phyloP scores from a whole-genome alignment of 192 early-diverging fungal genomes.

The Allomyces arbusculus region DNA sequence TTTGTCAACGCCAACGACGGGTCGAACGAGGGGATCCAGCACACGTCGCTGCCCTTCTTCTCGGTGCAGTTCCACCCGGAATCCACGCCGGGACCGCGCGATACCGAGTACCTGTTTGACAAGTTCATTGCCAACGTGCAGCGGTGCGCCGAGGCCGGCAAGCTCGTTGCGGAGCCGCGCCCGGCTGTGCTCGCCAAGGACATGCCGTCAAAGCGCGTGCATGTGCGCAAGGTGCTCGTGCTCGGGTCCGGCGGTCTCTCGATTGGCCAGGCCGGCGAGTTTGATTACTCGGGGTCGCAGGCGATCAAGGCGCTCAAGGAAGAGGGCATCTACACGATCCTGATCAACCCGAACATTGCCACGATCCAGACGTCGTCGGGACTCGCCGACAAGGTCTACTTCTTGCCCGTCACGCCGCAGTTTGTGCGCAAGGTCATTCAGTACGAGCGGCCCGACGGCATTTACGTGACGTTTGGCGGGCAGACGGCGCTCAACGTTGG shows the following conservation, averaged over 20 bases:
- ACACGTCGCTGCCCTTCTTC: conserved; percentile 76
- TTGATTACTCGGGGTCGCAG: conserved; percentile 93
- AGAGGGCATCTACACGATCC: conserved; percentile 86
- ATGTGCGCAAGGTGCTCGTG: conserved; percentile 54
- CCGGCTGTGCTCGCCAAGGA: conserved; percentile 15
- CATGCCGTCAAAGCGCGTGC: conserved; percentile 26
- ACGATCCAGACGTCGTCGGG: conserved; percentile 97
- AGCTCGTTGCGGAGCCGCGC: conserved; percentile 29
- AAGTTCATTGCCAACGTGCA: conserved; percentile 63
- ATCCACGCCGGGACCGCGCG: conserved; percentile 82
- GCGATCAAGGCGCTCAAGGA: conserved; percentile 98
- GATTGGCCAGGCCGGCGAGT: conserved; percentile 97
- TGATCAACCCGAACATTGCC: conserved; percentile 98
- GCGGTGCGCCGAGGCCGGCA: conserved; percentile 37
- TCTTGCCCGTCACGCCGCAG: conserved; percentile 84
- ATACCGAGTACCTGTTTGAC: conserved; percentile 95
- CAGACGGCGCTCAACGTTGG: conserved; percentile 96
- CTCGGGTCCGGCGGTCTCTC: conserved; percentile 91
- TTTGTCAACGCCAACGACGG: conserved; percentile 98
- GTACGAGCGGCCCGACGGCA: conserved; percentile 92
- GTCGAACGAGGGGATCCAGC: conserved; percentile 95
- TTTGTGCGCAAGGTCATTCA: conserved; percentile 88
- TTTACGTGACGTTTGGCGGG: conserved; percentile 95
- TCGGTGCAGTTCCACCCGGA: conserved; percentile 99
- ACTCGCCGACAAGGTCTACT: conserved; percentile 94